Conservation (phyloP, 176 grass and related monocot genomes). For the Themeda triandra region DNA sequence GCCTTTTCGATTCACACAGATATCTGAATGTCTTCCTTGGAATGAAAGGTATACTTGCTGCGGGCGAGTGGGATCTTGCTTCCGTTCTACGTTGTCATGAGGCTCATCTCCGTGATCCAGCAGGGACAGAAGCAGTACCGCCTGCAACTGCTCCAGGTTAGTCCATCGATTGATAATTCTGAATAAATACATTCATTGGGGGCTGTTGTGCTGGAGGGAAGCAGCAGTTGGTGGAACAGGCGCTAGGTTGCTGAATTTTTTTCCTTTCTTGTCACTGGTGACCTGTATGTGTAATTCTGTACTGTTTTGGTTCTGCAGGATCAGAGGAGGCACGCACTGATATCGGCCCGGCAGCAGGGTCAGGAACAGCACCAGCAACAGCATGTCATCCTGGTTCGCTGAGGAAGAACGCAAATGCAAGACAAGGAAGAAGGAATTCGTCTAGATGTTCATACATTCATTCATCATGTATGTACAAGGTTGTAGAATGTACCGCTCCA, state of each 20-base stretch:
- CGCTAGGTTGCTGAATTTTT: background rate
- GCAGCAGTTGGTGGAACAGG: too few species aligned
- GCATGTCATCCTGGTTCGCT: constrained; percentile 27
- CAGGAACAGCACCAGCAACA: constrained; percentile 11
- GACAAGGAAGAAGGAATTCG: too few species aligned
- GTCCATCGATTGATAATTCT: background rate
- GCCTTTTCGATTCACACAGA: background rate
- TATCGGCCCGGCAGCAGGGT: background rate
- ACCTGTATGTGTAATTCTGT: background rate
- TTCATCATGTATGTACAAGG: background rate
- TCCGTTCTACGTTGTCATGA: constrained; percentile 63
- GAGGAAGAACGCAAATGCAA: too few species aligned
- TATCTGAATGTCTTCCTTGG: background rate
- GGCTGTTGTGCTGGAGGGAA: background rate
- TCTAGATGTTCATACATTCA: background rate
- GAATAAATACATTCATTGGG: background rate
- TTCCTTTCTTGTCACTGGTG: background rate
- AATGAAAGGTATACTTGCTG: constrained; percentile 56
- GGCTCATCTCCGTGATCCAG: constrained; percentile 62
- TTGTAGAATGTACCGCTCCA: background rate
- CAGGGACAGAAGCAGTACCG: constrained; percentile 49
- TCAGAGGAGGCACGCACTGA: constrained; percentile 35
- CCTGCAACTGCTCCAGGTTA: constrained; percentile 45
- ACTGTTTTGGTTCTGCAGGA: background rate
- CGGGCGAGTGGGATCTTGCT: constrained; percentile 67